phyloP scores from a whole-genome alignment of 495 filamentous ascomycete genomes.

The Neurospora sp. region DNA sequence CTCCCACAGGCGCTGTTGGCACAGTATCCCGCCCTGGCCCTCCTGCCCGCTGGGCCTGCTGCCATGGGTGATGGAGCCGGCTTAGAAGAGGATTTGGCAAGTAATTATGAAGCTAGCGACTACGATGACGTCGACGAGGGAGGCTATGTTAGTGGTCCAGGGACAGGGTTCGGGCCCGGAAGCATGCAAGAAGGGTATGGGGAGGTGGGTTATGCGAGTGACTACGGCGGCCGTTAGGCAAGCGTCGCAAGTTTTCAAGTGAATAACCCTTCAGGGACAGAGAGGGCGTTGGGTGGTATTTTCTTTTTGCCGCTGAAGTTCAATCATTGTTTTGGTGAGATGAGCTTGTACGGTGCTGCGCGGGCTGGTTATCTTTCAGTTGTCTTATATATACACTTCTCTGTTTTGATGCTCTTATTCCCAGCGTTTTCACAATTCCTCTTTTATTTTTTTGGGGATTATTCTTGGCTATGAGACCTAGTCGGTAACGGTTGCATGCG shows the following conservation, averaged over 20 bases:
- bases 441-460: neutral
- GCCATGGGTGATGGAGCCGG: slow-evolving; percentile 42
- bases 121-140: slow-evolving; percentile 51
- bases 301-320: neutral
- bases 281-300: neutral
- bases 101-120: slow-evolving; percentile 84
- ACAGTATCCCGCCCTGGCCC: slow-evolving; percentile 84
- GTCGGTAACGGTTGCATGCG: neutral
- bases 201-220: slow-evolving; percentile 43
- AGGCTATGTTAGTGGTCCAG: slow-evolving; percentile 46
- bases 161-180: slow-evolving; percentile 37
- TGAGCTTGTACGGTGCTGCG: neutral
- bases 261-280: neutral
- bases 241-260: neutral
- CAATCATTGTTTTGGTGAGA: neutral
- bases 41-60: slow-evolving; percentile 64
- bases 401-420: neutral
- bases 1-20: slow-evolving; percentile 79
- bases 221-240: slow-evolving; percentile 35
- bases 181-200: slow-evolving; percentile 39
- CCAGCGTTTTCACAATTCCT: neutral
- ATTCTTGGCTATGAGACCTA: neutral
- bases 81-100: slow-evolving; percentile 66
- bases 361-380: neutral
- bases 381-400: neutral